Percentiles rank a stretch among this genome's conserved stretches.
These are phyloP conservation scores for Candolleomyces aberdarensis DNA, from an alignment of 768 basidiomycete species.

Conservation along the genomic window DNA sequence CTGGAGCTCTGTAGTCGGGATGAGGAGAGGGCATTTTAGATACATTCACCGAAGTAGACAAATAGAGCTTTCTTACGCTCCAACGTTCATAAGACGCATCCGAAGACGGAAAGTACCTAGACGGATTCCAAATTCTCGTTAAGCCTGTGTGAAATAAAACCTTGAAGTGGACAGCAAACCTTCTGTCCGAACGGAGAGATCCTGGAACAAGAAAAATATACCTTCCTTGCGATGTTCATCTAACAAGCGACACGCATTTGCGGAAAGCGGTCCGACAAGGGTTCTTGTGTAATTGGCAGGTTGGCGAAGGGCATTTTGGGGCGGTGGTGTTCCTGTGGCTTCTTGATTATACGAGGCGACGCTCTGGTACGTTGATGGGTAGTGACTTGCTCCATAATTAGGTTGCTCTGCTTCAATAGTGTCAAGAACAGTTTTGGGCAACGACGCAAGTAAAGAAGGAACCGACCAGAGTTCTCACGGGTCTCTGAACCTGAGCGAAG, in stretches of 20 bases:
- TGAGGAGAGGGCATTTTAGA: constrained; percentile 4
- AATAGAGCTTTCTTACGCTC: constrained; percentile 63
- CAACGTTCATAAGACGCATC: constrained; percentile 86
- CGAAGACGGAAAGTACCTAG: constrained; percentile 82
- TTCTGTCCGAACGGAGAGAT: constrained; percentile 91
- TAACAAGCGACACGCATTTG: constrained; percentile 79
- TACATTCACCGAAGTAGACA: not conserved
- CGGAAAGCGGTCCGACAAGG: constrained; percentile 84
- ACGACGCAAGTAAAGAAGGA: constrained; percentile 1
- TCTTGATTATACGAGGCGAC: not conserved
- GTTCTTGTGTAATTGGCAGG: constrained; percentile 69
- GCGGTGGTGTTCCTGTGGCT: not conserved
- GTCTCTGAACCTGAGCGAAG: constrained; percentile 34
- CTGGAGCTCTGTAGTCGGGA: constrained; percentile 51
- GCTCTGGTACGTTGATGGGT: constrained; percentile 1
- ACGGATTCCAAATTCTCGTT: not conserved
- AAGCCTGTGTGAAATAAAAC: constrained; percentile 1
- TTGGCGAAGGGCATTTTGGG: constrained; percentile 5
- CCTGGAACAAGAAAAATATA: constrained; percentile 94
- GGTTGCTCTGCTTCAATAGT: not conserved
- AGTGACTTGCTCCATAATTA: not conserved
- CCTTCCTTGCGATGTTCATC: constrained; percentile 86
- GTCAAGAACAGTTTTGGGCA: not conserved
- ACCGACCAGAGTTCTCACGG: constrained; percentile 34
- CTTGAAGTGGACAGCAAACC: constrained; percentile 38